A percentile compares a stretch with the other conserved stretches of the same genome.
These are phyloP conservation scores for Quercus aquifolioides DNA, from an alignment of 306 rosid species.

Conservation along the genomic window DNA sequence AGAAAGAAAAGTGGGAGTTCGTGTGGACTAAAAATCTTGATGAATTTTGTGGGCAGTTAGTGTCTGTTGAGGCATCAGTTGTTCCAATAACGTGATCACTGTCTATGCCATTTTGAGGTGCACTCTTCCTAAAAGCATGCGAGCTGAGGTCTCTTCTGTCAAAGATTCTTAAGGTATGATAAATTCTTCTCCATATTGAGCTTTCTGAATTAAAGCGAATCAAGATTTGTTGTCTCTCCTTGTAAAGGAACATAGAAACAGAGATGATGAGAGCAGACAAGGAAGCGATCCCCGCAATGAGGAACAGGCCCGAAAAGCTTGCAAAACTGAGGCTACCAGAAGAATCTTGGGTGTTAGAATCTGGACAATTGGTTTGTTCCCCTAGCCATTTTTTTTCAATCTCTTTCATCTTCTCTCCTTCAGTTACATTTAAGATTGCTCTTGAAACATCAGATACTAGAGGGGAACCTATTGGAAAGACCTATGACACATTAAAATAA, in stretches of 20 bases:
- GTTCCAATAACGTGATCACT: neutral
- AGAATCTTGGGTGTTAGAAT: constrained; percentile 21
- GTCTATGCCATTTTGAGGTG: neutral
- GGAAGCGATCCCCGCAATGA: constrained; percentile 35
- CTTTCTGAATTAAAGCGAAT: neutral
- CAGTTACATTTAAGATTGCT: constrained; percentile 46
- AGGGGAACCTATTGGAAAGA: constrained; percentile 44
- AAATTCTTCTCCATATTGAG: constrained; percentile 1
- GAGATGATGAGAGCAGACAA: constrained; percentile 24
- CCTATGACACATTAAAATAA: constrained; percentile 14
- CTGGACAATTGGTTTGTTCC: constrained; percentile 8
- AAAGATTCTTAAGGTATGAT: constrained; percentile 4
- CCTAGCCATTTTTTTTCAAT: constrained; percentile 45
- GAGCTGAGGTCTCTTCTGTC: constrained; percentile 27
- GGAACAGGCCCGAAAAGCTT: constrained; percentile 59
- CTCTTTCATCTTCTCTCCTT: constrained; percentile 39
- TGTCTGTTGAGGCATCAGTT: neutral
- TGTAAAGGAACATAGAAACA: neutral
- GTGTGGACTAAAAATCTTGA: neutral
- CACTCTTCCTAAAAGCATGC: constrained; percentile 11
- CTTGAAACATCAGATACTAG: constrained; percentile 49
- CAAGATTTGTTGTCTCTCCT: neutral
- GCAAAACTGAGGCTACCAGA: constrained; percentile 40
- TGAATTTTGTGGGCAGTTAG: constrained; percentile 6
- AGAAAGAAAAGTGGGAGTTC: neutral